Base-by-base conservation (phyloP, 2,329 filamentous ascomycete genomes). In the Fusarium albosuccineum region DNA sequence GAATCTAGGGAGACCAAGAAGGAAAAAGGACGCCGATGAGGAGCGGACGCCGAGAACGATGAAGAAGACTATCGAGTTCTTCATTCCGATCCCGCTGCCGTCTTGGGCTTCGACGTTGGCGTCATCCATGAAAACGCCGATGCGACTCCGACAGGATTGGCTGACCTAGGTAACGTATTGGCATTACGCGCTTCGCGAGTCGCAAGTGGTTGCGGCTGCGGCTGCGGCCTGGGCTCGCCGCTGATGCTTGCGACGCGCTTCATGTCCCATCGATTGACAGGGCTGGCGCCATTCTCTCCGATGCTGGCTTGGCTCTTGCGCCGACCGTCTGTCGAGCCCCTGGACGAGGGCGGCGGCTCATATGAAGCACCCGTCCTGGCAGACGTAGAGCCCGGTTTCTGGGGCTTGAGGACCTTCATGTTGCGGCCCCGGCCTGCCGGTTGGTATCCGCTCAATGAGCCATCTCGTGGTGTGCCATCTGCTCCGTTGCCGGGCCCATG, bases 71-170 rank as follows among this genome's bases (percentile, higher is more conserved):
- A 22, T 14, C 14, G n/a, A 8, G 26, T 13, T 42, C 41, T 48
- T 51, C 60, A 72, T 13, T 73, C 71, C 22, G 67, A 68, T 13
- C 76, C 76, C 26, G 76, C 66, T 6, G 79, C 70, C 9, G 81
- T 74, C 68, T 77, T 79, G 34, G 74, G 48, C 45, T 83, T 79
- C 51, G 74, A 75, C 16, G 78, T 68, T 40, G 84, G 80, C 48
- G 92, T 95, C 83, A 97, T 90, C 94, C 94, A 98, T 11, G 92
- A 91, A 81, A 98, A 98, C 3, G 95, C 95, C 60, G 93, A 96
- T 13, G 92, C 95, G n/a, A 92, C 92, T 9, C 95, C 95, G 16
- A 97, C 87, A 0, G 96, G 95, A 74, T 98, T 98, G 33, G 88
- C 84, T 7, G 88, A 85, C 58, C 89, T 86, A 14, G 87, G 81